A percentile compares a stretch with the other conserved stretches of the same genome.
These are phyloP conservation scores for Phytophthora ohioensis DNA, from an alignment of 352 stramenopile genomes.

Conservation along the genomic window DNA sequence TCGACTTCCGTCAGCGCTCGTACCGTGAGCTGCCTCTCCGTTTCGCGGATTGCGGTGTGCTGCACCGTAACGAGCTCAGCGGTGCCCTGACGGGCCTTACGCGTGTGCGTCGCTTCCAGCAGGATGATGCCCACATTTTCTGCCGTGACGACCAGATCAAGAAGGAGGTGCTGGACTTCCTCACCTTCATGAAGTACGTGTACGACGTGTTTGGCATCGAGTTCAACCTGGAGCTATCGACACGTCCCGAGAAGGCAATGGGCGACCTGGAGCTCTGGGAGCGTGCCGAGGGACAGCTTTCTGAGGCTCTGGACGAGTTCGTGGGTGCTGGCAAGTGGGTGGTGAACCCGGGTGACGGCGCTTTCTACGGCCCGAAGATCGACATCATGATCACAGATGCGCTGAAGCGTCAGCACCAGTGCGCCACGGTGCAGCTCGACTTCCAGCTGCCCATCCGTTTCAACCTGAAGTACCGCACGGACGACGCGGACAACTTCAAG, in stretches of 20 bases:
- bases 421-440: constrained; percentile 98
- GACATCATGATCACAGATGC: constrained; percentile 98
- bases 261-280: constrained; percentile 96
- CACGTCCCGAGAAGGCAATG: constrained; percentile 96
- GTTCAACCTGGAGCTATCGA: constrained; percentile 98
- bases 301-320: constrained; percentile 95
- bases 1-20: constrained; percentile 92
- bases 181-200: constrained; percentile 98
- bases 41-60: constrained; percentile 98
- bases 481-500: constrained; percentile 87
- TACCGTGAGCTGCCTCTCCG: constrained; percentile 98
- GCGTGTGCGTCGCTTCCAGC: constrained; percentile 96
- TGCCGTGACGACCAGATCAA: constrained; percentile 96
- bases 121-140: constrained; percentile 99
- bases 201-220: constrained; percentile 98
- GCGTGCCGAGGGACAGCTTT: constrained; percentile 72
- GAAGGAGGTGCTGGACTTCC: constrained; percentile 88
- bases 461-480: constrained; percentile 93
- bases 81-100: constrained; percentile 97
- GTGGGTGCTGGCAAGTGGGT: constrained; percentile 95
- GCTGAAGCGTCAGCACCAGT: constrained; percentile 98
- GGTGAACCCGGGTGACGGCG: constrained; percentile 97
- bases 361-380: constrained; percentile 99
- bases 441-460: constrained; percentile 99
- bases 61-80: constrained; percentile 97